Percentiles rank a stretch among this genome's conserved stretches.
Conservation (phyloP, 2,329 filamentous ascomycete species). For the Septoria linicola region DNA sequence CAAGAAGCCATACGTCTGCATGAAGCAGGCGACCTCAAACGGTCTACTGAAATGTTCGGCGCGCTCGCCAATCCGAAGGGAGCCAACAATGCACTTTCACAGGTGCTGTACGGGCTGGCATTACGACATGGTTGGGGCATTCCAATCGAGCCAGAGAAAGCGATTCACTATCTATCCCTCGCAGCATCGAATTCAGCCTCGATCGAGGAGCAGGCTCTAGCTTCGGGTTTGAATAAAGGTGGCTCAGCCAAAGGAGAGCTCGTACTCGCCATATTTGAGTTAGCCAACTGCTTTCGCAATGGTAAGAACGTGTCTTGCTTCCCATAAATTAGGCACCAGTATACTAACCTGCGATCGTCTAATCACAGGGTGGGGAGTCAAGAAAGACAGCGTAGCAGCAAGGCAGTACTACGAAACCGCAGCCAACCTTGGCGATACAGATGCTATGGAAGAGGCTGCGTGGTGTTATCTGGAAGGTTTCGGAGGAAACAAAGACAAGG, state of each 20-base stretch:
- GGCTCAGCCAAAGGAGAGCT: constrained; percentile 94
- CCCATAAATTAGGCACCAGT: neutral
- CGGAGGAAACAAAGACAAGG: constrained; percentile 97
- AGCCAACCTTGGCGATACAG: constrained; percentile 91
- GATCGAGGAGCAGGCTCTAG: constrained; percentile 80
- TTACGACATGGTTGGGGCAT: constrained; percentile 95
- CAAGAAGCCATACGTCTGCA: constrained; percentile 95
- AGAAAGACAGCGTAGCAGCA: constrained; percentile 81
- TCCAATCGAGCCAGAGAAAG: constrained; percentile 66
- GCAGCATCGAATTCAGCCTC: constrained; percentile 87
- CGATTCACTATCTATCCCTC: constrained; percentile 79
- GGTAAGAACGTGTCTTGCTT: constrained; percentile 38
- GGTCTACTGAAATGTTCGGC: constrained; percentile 83
- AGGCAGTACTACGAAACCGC: constrained; percentile 94
- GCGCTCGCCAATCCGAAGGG: constrained; percentile 78
- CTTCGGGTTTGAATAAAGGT: constrained; percentile 86
- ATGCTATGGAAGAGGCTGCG: constrained; percentile 95
- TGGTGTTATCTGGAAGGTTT: constrained; percentile 98
- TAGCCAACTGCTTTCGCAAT: constrained; percentile 88
- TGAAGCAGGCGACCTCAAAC: constrained; percentile 74
- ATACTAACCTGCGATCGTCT: neutral
- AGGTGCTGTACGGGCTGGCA: constrained; percentile 93
- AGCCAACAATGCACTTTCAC: constrained; percentile 87
- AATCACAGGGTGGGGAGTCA: constrained; percentile 70
- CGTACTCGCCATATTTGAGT: constrained; percentile 91